Conservation (phyloP, 2,329 filamentous ascomycete genomes). For the Fusarium oxysporum region DNA sequence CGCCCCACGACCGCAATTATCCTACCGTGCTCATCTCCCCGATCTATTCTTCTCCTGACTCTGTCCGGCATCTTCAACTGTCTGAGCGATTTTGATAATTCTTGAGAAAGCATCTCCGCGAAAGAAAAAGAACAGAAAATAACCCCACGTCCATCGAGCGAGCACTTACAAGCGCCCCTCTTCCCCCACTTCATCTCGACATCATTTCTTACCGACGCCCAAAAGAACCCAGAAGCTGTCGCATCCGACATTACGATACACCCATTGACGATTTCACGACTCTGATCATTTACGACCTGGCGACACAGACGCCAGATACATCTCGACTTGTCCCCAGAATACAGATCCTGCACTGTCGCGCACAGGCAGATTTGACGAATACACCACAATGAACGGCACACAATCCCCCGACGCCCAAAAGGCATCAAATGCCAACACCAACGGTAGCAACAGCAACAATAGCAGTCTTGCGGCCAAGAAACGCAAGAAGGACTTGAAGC, state of each 20-base stretch:
- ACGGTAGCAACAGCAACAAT: slow-evolving; percentile 45
- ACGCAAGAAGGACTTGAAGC: slow-evolving; percentile 81
- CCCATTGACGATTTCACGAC: slow-evolving; percentile 22
- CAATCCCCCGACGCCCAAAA: slow-evolving; percentile 50
- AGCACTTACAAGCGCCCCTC: slow-evolving; percentile 42
- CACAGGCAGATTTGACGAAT: slow-evolving; percentile 19
- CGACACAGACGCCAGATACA: slow-evolving; percentile 1
- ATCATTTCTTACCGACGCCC: slow-evolving; percentile 12
- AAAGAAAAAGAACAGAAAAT: not conserved
- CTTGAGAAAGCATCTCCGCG: not conserved
- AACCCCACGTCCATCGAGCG: slow-evolving; percentile 12
- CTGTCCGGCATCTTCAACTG: not conserved
- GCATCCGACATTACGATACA: slow-evolving; percentile 21
- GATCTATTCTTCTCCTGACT: not conserved
- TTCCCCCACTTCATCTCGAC: slow-evolving; percentile 34
- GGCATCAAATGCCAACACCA: slow-evolving; percentile 43
- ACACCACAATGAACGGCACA: slow-evolving; percentile 42
- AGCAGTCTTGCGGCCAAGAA: slow-evolving; percentile 66
- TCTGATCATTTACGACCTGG: slow-evolving; percentile 23
- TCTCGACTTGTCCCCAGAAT: not conserved
- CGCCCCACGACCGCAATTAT: slow-evolving; percentile 20
- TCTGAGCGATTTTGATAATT: slow-evolving; percentile 4
- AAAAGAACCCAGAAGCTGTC: slow-evolving; percentile 25
- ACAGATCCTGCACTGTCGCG: slow-evolving; percentile 3
- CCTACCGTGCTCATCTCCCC: slow-evolving; percentile 11